A percentile compares a stretch with the other conserved stretches of the same genome.
Evolutionary conservation across 805 yeast genomes (phyloP).

Genomic region (Naumovozyma castellii): DNA sequence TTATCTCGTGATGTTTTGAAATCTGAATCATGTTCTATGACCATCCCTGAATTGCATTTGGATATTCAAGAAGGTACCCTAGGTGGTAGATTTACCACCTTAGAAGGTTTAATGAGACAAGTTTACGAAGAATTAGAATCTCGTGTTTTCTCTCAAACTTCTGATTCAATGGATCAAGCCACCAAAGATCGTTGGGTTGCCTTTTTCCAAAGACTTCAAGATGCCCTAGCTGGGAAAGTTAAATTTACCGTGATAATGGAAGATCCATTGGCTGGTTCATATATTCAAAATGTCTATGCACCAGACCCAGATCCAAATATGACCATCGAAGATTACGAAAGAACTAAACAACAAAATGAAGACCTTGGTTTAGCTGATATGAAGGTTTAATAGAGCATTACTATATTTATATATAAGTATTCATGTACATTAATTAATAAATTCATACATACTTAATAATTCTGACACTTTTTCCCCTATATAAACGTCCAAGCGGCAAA

Average conservation of each 20-base stretch:
- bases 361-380: slow-evolving; percentile 66
- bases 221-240: slow-evolving; percentile 71
- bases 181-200: slow-evolving; percentile 74
- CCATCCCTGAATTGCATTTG: slow-evolving; percentile 76
- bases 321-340: slow-evolving; percentile 81
- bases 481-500: not conserved
- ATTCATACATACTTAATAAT: not conserved
- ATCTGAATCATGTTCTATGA: slow-evolving; percentile 84
- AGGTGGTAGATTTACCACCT: slow-evolving; percentile 95
- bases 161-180: slow-evolving; percentile 81
- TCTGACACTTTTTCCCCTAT: not conserved
- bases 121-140: slow-evolving; percentile 81
- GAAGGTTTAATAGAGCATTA: slow-evolving; percentile 16
- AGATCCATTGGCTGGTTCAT: slow-evolving; percentile 92
- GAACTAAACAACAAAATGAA: slow-evolving; percentile 84
- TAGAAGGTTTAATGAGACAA: slow-evolving; percentile 86
- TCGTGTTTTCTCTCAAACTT: slow-evolving; percentile 74
- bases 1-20: slow-evolving; percentile 88
- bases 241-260: slow-evolving; percentile 81
- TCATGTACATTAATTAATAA: not conserved
- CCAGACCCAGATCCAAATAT: slow-evolving; percentile 97
- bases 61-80: slow-evolving; percentile 93
- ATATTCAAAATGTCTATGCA: slow-evolving; percentile 96
- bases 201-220: slow-evolving; percentile 64
- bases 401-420: no score